Evolutionary conservation across 2,329 filamentous ascomycete genomes (phyloP).

Genomic region (Hortaea sp.): DNA sequence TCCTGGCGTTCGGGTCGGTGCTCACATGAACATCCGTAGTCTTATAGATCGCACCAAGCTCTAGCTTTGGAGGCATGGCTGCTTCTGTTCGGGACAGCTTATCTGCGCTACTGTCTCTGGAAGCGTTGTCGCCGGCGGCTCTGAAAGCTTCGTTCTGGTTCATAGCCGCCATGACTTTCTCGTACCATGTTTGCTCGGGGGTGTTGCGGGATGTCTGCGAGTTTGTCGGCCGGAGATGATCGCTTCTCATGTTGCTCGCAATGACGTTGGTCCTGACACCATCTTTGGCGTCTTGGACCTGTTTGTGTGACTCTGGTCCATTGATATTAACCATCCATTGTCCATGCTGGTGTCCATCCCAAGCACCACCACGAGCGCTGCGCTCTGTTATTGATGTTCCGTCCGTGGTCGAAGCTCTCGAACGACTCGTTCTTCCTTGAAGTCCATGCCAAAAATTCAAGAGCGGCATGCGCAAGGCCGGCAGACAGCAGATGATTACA

Average conservation of each 20-base stretch:
- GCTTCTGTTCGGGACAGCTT: background rate
- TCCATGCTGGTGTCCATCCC: background rate
- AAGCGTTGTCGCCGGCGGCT: background rate
- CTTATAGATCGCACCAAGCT: conserved; percentile 5
- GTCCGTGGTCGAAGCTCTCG: background rate
- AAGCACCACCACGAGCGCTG: background rate
- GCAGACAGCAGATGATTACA: conserved; percentile 18
- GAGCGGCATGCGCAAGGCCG: conserved; percentile 11
- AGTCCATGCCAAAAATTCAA: conserved; percentile 5
- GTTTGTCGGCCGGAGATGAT: background rate
- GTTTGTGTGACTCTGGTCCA: too few species aligned
- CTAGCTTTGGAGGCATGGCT: background rate
- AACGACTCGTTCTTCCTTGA: background rate
- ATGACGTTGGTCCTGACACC: background rate
- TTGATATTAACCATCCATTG: background rate
- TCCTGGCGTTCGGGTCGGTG: background rate
- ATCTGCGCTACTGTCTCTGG: background rate
- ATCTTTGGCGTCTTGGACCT: background rate
- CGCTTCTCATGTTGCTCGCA: background rate
- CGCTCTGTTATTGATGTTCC: background rate
- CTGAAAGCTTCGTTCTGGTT: background rate
- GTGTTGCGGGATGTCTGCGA: background rate
- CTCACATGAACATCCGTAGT: conserved; percentile 7
- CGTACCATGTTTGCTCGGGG: conserved; percentile 2
- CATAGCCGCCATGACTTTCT: background rate